Evolutionary conservation across 352 stramenopile genomes (phyloP).

Genomic region (Phytopythium sindhum): DNA sequence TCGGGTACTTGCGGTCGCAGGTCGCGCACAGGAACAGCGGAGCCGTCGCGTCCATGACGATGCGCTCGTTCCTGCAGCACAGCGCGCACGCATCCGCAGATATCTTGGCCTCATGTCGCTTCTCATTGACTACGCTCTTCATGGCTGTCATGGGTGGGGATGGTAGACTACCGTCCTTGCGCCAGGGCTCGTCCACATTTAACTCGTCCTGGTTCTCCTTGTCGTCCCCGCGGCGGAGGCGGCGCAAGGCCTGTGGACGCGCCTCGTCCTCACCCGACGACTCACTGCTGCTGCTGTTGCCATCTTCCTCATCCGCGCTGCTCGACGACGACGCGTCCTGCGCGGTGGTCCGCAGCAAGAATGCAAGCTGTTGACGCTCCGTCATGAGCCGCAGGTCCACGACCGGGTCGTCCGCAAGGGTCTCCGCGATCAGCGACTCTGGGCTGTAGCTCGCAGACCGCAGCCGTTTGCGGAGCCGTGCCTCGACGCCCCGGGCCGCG

Average conservation of each 20-base stretch:
- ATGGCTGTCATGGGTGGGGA: not conserved
- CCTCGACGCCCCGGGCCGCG: not conserved
- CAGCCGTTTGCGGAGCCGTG: conserved; percentile 4
- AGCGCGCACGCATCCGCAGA: conserved; percentile 39
- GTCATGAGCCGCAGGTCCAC: conserved; percentile 73
- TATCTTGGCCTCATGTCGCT: not conserved
- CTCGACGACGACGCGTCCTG: conserved; percentile 43
- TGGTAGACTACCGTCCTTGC: not conserved
- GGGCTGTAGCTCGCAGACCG: not conserved
- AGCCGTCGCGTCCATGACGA: conserved; percentile 21
- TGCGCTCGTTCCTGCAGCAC: conserved; percentile 48
- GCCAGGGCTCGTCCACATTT: not conserved
- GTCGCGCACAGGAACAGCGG: conserved; percentile 70
- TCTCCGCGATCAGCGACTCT: not conserved
- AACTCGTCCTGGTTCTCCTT: not conserved
- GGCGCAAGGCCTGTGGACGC: conserved; percentile 10
- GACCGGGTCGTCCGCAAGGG: not conserved
- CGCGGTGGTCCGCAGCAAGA: conserved; percentile 72
- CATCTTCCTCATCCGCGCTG: conserved; percentile 12
- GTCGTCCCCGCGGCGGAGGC: conserved; percentile 11
- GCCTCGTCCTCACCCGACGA: conserved; percentile 29
- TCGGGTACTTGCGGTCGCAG: conserved; percentile 84
- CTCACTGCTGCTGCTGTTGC: conserved; percentile 4
- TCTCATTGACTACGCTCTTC: not conserved
- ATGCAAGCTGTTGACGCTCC: conserved; percentile 80